phyloP scores from a whole-genome alignment of 805 yeast species.

The Starmerella geochares region DNA sequence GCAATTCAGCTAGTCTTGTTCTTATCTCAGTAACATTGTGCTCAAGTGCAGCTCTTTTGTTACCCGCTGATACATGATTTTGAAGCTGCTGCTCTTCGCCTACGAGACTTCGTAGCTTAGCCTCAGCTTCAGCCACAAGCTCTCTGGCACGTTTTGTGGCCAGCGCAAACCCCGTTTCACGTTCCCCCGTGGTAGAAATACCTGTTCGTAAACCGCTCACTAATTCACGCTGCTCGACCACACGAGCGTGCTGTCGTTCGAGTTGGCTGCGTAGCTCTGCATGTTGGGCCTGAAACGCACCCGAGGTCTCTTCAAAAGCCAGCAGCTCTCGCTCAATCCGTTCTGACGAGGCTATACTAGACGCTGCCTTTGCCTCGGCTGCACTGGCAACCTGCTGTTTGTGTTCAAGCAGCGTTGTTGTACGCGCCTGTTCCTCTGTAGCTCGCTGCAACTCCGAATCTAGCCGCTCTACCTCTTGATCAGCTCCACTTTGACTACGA shows the following conservation, averaged over 20 bases:
- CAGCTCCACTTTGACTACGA: slow-evolving; percentile 2
- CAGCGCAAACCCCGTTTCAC: slow-evolving; percentile 25
- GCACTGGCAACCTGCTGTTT: slow-evolving; percentile 12
- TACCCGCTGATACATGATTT: background rate
- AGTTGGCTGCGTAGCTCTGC: slow-evolving; percentile 3
- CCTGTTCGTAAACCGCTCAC: slow-evolving; percentile 24
- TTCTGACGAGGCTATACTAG: background rate
- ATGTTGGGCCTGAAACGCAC: slow-evolving; percentile 12
- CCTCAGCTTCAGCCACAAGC: slow-evolving; percentile 9
- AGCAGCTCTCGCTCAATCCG: background rate
- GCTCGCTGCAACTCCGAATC: slow-evolving; percentile 12
- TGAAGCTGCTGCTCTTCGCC: slow-evolving; percentile 1
- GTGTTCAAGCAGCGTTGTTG: slow-evolving; percentile 10
- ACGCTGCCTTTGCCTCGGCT: background rate
- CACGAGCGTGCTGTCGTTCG: slow-evolving; percentile 8
- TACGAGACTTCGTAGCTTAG: background rate
- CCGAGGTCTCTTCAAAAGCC: slow-evolving; percentile 8
- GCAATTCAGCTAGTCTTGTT: background rate
- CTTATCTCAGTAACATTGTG: background rate
- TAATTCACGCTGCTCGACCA: slow-evolving; percentile 16
- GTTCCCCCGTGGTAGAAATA: slow-evolving; percentile 23
- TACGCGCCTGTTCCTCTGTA: slow-evolving; percentile 13
- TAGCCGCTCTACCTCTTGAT: slow-evolving; percentile 6
- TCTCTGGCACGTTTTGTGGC: slow-evolving; percentile 21
- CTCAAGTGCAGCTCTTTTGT: background rate